Base-by-base conservation (phyloP, 306 rosid species). In the Castanea sativa region DNA sequence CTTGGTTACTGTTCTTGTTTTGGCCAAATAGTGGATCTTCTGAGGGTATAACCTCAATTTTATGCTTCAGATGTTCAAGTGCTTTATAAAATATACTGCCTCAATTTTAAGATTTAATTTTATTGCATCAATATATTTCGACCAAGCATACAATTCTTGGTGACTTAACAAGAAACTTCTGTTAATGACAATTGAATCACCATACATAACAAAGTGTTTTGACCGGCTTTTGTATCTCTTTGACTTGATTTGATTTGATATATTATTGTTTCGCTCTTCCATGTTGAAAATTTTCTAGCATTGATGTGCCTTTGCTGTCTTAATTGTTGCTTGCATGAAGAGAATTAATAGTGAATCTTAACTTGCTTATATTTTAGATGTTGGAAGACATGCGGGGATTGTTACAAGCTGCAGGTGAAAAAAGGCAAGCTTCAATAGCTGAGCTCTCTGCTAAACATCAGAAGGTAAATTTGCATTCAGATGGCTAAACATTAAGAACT, bases 361-460 rank as follows among this genome's bases (percentile, higher is more conserved):
- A 61, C 64, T 80, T 56, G 19, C 27, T 4, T 78, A 30, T 76
- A 55, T 77, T 61, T 81, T 87, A 93, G 99, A 87, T 91, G 96
- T 75, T 91, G 88, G 97, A 96, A 82, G 92, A 93, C 82, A 83
- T 90, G 94, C 84, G 73, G 76, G 92, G 94, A 38, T 83, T 82
- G 87, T 92, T 96, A 77, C 93, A 91, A 85, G 96, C 90, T 81
- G 93, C 93, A 27, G 99, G 93, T 21, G 98, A 96, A 60, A 96
- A 93, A 88, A 90, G 86, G 83, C 94, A 89, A 88, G 92, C 94
- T 79, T 89, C 96, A 76, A 76, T 96, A 55, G 84, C 94, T 69
- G 99, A 96, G 76, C 91, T 96, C 87, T 90, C 94, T 23, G 90
- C 93, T 73, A 96, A 93, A 85, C 96, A 96, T 79, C 97, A 93